Conservation (phyloP, 2,329 filamentous ascomycete genomes). For the Aspergillus ochraceoroseus region DNA sequence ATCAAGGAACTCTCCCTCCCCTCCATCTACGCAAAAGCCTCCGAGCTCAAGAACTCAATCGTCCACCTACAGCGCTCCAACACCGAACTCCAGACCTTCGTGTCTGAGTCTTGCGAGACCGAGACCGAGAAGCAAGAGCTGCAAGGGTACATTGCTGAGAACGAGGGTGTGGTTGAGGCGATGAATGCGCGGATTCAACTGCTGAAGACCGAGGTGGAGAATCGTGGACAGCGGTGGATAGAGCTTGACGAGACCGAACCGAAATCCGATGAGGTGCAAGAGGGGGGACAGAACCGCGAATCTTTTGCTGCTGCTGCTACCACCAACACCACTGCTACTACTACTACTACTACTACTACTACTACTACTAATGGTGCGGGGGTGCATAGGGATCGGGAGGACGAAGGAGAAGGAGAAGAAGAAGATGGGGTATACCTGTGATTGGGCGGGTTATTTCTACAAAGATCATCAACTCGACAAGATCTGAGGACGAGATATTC, state of each 20-base stretch:
- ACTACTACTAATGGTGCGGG: constrained; percentile 12
- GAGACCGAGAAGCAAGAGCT: constrained; percentile 43
- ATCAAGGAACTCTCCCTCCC: constrained; percentile 55
- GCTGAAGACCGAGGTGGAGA: constrained; percentile 50
- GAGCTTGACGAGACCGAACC: constrained; percentile 27
- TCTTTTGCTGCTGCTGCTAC: too few species aligned
- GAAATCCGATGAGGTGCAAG: constrained; percentile 10
- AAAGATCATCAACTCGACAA: too few species aligned
- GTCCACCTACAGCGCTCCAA: constrained; percentile 56
- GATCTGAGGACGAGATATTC: too few species aligned
- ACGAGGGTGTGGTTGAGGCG: constrained; percentile 52
- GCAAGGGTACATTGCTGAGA: constrained; percentile 49
- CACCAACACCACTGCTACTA: constrained; percentile 22
- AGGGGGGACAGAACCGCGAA: constrained; percentile 2
- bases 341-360: constrained; percentile 20
- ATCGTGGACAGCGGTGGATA: constrained; percentile 53
- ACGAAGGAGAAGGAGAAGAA: constrained; percentile 9
- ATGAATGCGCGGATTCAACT: constrained; percentile 54
- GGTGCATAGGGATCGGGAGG: background rate
- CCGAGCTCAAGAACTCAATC: constrained; percentile 58
- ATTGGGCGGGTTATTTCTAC: constrained; percentile 1
- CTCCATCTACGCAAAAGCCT: constrained; percentile 56
- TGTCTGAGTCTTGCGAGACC: constrained; percentile 48
- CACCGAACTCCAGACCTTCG: constrained; percentile 51
- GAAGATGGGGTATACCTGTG: constrained; percentile 33